Percentiles rank a stretch among this genome's conserved stretches.
Conservation (phyloP, 371 early-diverging fungal species). For the Lichtheimia ornata region DNA sequence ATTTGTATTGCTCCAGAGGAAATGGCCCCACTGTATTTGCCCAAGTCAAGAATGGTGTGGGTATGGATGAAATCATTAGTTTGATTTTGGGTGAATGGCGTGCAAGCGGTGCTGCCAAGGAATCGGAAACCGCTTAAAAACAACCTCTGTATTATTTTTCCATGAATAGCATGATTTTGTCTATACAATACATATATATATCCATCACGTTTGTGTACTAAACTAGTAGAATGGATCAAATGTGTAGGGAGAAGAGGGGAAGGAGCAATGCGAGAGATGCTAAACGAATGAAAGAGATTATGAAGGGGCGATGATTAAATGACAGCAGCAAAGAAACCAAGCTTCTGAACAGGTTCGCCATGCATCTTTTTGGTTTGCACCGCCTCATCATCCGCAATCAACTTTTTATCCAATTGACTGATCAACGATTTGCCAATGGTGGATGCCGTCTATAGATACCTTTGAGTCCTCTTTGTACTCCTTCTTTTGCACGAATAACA, state of each 20-base stretch:
- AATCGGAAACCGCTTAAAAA: conserved; percentile 5
- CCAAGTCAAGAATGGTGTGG: conserved; percentile 88
- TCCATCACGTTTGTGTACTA: no score
- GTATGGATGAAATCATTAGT: conserved; percentile 78
- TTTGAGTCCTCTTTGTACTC: neutral
- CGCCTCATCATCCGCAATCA: conserved; percentile 48
- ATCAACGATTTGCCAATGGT: conserved; percentile 61
- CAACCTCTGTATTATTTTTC: no score
- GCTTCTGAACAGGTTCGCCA: conserved; percentile 53
- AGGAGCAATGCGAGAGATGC: neutral
- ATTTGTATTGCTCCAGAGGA: conserved; percentile 32
- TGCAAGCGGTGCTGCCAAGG: conserved; percentile 58
- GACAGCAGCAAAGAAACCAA: conserved; percentile 67
- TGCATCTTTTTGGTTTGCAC: conserved; percentile 46
- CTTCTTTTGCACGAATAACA: neutral
- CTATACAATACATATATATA: no score
- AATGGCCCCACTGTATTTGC: conserved; percentile 83
- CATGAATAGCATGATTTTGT: no score
- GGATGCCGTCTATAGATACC: conserved; percentile 51
- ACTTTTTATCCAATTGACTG: conserved; percentile 52
- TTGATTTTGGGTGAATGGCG: conserved; percentile 80
- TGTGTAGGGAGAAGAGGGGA: neutral
- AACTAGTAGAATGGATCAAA: no score
- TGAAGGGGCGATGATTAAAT: conserved; percentile 20
- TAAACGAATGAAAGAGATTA: neutral